Base-by-base conservation (phyloP, 306 rosid genomes). In the Sophora flavescens region DNA sequence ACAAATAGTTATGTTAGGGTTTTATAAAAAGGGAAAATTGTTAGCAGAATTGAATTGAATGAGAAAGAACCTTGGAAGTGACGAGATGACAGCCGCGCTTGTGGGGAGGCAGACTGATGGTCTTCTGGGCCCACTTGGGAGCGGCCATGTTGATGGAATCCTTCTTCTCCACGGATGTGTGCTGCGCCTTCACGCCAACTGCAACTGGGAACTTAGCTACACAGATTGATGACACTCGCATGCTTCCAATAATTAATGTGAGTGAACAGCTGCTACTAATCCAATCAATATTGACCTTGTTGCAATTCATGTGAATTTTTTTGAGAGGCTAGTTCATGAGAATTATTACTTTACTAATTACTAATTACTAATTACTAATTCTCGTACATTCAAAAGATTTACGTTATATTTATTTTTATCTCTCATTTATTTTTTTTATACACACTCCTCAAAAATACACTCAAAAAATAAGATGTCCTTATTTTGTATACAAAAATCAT, bases 71-170 rank as follows among this genome's bases (percentile, higher is more conserved):
- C 97, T 90, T 85, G 12, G 97, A 87, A 51, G 98, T 93, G 79
- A 93, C 84, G 80, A 93, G 97, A 78, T 93, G 98, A 59, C 97
- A 93, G 30, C 98, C 98, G 22, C 97, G 93, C 47, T 75, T 78
- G 47, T 79, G 89, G 6, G 96, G 96, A 41, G 97, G 92, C 1
- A 93, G 75, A 47, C 85, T 77, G 14, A 93, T 59, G 78, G 97
- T 93, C 80, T 90, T 93, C 86, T 93, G 98, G 73, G 97, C 97
- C 97, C 98, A 93, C 89, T 88, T 93, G 0, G 96, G 93, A 63
- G 63, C 80, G 56, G 89, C 42, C 5, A 41, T 78, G 1, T 92
- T 87, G 93, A 88, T 87, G 41, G 87, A 62, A 10, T 81, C 78
- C 35, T 62, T 79, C 15, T 67, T 79, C 76, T 22, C 1, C 22